Conservation (phyloP, 192 early-diverging fungal genomes). For the Backusella tarrabulga region DNA sequence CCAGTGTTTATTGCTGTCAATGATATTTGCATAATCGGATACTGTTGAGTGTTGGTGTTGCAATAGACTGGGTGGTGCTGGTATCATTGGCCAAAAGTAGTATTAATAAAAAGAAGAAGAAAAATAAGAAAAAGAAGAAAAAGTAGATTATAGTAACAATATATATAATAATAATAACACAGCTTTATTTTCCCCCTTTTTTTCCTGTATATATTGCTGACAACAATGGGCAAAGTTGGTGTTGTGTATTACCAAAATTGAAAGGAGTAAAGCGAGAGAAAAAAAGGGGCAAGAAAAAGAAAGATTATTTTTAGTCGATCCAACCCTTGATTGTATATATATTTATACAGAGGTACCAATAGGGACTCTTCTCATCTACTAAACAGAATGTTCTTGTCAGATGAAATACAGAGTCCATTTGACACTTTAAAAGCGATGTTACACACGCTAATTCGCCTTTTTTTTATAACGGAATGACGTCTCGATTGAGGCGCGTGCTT, state of each 20-base stretch:
- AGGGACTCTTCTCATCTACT: no score
- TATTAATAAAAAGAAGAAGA: not conserved
- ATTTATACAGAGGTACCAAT: no score
- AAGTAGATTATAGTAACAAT: not conserved
- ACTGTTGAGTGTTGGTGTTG: not conserved
- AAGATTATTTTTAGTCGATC: not conserved
- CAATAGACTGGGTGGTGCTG: not conserved
- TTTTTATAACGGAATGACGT: not conserved
- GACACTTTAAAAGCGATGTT: not conserved
- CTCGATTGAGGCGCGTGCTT: not conserved
- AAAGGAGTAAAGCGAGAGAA: not conserved
- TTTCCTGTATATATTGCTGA: not conserved
- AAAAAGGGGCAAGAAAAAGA: not conserved
- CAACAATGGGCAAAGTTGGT: not conserved
- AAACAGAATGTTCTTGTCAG: not conserved
- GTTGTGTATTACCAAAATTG: not conserved
- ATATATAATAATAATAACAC: not conserved
- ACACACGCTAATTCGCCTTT: not conserved
- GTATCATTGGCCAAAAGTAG: not conserved
- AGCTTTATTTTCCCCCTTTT: not conserved
- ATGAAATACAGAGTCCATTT: not conserved
- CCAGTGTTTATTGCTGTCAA: conserved; percentile 10
- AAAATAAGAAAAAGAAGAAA: not conserved
- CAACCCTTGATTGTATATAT: not conserved
- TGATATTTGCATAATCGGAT: not conserved